These are phyloP conservation scores for Magnusiomyces fungicola DNA, from an alignment of 1,139 yeast species.

Conservation along the genomic window DNA sequence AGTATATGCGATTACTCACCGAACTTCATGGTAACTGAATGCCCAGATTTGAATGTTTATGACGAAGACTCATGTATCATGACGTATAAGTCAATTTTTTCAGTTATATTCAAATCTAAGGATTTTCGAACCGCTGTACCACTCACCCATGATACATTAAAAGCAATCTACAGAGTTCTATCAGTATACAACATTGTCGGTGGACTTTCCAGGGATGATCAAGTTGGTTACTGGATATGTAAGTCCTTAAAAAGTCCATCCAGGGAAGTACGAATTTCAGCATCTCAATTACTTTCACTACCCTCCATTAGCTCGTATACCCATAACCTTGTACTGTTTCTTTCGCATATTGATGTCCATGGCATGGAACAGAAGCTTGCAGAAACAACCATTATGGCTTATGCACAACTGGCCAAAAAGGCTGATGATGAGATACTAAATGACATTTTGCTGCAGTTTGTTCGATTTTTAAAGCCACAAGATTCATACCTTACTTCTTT, in stretches of 20 bases:
- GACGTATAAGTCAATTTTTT: neutral
- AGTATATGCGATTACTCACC: slow-evolving; percentile 2
- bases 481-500: slow-evolving; percentile 58
- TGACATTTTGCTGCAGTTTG: slow-evolving; percentile 49
- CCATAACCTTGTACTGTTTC: slow-evolving; percentile 28
- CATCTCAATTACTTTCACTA: slow-evolving; percentile 20
- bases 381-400: slow-evolving; percentile 55
- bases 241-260: slow-evolving; percentile 24
- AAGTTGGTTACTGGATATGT: slow-evolving; percentile 26
- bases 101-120: neutral
- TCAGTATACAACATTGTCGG: slow-evolving; percentile 19
- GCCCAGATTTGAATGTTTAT: slow-evolving; percentile 6
- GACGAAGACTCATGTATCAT: neutral
- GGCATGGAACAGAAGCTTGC: slow-evolving; percentile 37
- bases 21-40: neutral
- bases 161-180: slow-evolving; percentile 18
- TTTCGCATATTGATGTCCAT: slow-evolving; percentile 29
- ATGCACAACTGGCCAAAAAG: slow-evolving; percentile 54
- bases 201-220: slow-evolving; percentile 16
- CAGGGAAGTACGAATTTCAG: slow-evolving; percentile 24
- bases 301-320: slow-evolving; percentile 2
- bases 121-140: slow-evolving; percentile 16
- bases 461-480: slow-evolving; percentile 52
- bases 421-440: slow-evolving; percentile 58
- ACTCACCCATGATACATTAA: slow-evolving; percentile 19